Percentiles rank a stretch among this genome's conserved stretches.
These are phyloP conservation scores for Ajuga chamaepitys DNA, from an alignment of 257 asterid species.

Conservation along the genomic window DNA sequence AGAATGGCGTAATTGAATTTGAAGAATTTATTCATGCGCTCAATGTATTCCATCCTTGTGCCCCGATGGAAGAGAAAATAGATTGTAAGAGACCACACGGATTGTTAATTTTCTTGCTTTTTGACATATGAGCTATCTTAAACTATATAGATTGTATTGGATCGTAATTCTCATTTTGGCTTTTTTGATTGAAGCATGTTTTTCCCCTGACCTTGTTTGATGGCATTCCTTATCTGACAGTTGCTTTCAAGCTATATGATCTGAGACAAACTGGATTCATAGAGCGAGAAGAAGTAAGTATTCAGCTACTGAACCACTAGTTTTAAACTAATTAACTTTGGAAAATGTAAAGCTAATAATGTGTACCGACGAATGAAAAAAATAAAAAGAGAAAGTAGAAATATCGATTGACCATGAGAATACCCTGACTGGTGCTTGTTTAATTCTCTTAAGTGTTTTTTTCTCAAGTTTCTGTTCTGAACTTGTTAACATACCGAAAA, in stretches of 20 bases:
- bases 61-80: constrained; percentile 61
- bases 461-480: neutral
- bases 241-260: constrained; percentile 57
- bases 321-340: neutral
- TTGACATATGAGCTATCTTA: constrained; percentile 21
- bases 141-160: neutral
- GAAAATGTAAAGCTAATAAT: too few relatives aligned
- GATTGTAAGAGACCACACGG: constrained; percentile 37
- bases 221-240: constrained; percentile 23
- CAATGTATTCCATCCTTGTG: constrained; percentile 65
- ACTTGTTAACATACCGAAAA: neutral
- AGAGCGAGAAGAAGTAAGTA: constrained; percentile 49
- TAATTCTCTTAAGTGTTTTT: neutral
- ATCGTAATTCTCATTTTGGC: neutral
- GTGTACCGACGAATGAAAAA: too few relatives aligned
- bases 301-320: neutral
- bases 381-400: neutral
- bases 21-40: constrained; percentile 74
- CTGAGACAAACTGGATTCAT: constrained; percentile 51
- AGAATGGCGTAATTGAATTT: constrained; percentile 74
- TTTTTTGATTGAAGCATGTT: neutral
- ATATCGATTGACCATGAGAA: neutral
- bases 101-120: constrained; percentile 19
- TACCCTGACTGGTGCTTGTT: neutral
- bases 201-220: constrained; percentile 4